Conservation (phyloP, 208 protist genomes). For the Trypanosoma congolense region DNA sequence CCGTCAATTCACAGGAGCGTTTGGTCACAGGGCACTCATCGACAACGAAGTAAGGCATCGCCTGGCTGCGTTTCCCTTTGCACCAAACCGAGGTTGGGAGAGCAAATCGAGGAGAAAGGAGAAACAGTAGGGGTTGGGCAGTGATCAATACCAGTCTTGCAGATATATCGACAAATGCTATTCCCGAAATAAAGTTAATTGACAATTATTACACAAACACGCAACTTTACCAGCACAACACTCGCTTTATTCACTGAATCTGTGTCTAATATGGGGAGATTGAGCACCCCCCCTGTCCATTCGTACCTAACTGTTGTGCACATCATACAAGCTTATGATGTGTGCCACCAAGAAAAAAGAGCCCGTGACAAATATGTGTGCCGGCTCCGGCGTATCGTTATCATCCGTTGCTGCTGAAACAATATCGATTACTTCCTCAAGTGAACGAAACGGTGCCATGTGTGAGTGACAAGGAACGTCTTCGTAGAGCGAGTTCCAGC, state of each 20-base stretch:
- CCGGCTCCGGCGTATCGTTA: constrained; percentile 59
- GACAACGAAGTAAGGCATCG: constrained; percentile 13
- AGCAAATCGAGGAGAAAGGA: too few relatives aligned
- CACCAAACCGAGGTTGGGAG: too few relatives aligned
- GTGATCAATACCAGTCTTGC: too few relatives aligned
- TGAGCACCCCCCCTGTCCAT: neutral
- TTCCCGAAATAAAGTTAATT: too few relatives aligned
- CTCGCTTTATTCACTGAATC: too few relatives aligned
- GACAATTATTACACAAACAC: too few relatives aligned
- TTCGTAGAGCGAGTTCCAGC: constrained; percentile 64
- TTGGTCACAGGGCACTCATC: constrained; percentile 2
- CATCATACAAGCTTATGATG: constrained; percentile 42
- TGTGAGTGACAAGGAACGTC: constrained; percentile 64
- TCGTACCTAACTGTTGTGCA: constrained; percentile 13
- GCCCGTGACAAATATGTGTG: constrained; percentile 77
- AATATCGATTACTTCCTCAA: constrained; percentile 64
- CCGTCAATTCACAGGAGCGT: constrained; percentile 11
- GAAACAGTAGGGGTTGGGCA: too few relatives aligned
- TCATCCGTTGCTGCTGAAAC: constrained; percentile 36
- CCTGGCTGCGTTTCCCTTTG: too few relatives aligned
- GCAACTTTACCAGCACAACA: too few relatives aligned
- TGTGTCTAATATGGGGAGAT: too few relatives aligned
- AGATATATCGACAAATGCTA: too few relatives aligned
- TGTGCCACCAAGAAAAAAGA: constrained; percentile 84
- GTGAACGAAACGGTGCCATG: constrained; percentile 32